Percentiles rank a stretch among this genome's conserved stretches.
These are phyloP conservation scores for Vitis rupestris DNA, from an alignment of 164 flowering plant genomes.

Conservation along the genomic window DNA sequence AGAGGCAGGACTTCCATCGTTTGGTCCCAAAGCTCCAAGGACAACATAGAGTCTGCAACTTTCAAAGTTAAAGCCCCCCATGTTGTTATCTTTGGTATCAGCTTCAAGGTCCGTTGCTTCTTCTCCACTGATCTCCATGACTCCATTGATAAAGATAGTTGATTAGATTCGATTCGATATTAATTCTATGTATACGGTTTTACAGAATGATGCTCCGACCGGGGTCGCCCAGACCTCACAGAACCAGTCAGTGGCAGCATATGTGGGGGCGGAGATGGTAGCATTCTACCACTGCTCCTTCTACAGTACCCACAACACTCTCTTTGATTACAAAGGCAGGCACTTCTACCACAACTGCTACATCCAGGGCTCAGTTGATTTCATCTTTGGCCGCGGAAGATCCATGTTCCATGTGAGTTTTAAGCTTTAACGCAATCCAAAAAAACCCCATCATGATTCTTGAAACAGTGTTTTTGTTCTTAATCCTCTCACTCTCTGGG, in stretches of 20 bases:
- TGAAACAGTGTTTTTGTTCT: background rate
- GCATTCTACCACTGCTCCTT: conserved; percentile 91
- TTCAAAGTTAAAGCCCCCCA: conserved; percentile 57
- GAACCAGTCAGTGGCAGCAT: conserved; percentile 81
- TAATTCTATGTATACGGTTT: background rate
- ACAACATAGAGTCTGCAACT: conserved; percentile 71
- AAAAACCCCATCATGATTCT: background rate
- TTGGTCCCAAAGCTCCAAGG: conserved; percentile 49
- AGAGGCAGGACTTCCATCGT: conserved; percentile 61
- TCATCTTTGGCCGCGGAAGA: conserved; percentile 78
- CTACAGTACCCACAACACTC: conserved; percentile 77
- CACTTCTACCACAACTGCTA: conserved; percentile 78
- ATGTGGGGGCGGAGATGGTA: conserved; percentile 70
- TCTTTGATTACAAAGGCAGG: conserved; percentile 71
- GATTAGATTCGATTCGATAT: background rate
- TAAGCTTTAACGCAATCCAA: background rate
- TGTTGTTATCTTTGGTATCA: conserved; percentile 77
- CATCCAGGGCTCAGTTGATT: conserved; percentile 90
- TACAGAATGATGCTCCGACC: conserved; percentile 77
- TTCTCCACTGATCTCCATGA: background rate
- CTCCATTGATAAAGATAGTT: background rate
- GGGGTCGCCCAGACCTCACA: conserved; percentile 44
- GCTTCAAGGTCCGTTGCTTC: conserved; percentile 60
- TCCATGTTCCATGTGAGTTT: conserved; percentile 41
- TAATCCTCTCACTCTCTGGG: background rate